These are phyloP conservation scores for Cucurbita maxima DNA, from an alignment of 306 rosid species.

Conservation along the genomic window DNA sequence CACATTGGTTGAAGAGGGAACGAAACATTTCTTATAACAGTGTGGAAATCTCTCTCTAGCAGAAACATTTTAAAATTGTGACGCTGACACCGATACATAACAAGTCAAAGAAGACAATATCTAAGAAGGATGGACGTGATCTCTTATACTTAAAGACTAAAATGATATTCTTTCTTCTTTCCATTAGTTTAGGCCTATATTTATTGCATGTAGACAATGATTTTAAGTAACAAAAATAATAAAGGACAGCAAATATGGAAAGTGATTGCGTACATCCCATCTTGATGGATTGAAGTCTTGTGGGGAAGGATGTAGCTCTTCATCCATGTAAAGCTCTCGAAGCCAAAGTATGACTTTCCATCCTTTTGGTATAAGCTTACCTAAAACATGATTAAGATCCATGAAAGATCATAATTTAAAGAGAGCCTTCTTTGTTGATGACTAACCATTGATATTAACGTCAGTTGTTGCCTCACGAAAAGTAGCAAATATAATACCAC, in stretches of 20 bases:
- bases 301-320: not conserved
- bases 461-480: not conserved
- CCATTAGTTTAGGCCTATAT: no score
- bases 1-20: no score
- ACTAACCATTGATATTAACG: not conserved
- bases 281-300: not conserved
- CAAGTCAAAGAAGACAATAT: no score
- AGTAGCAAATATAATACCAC: not conserved
- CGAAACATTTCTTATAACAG: no score
- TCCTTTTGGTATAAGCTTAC: not conserved
- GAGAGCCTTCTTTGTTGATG: no score
- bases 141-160: no score
- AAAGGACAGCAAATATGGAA: not conserved
- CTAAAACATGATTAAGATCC: no score
- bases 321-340: not conserved
- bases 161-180: no score
- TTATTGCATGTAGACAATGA: not conserved
- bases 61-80: not conserved
- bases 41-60: not conserved
- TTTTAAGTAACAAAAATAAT: not conserved
- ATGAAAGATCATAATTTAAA: no score
- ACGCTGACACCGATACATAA: no score
- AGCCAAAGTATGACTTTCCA: not conserved
- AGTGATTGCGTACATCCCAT: not conserved
- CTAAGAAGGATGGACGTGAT: no score